phyloP scores from a whole-genome alignment of 2,329 filamentous ascomycete genomes.

The Penicillium freii region DNA sequence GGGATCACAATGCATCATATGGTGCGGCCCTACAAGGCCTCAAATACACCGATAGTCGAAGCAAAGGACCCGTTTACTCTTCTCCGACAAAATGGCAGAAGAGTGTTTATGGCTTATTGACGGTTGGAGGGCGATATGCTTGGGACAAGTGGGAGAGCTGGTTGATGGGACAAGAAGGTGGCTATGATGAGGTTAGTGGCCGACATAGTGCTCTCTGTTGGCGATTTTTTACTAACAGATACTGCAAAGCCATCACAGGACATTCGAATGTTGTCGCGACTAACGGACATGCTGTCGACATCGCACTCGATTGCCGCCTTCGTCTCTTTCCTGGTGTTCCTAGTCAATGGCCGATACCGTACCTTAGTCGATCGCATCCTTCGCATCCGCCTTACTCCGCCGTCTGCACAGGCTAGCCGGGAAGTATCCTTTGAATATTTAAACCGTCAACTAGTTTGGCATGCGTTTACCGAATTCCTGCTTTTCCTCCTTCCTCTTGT shows the following conservation, averaged over 20 bases:
- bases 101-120: slow-evolving; percentile 75
- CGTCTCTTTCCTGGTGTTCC: slow-evolving; percentile 82
- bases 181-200: slow-evolving; percentile 58
- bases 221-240: slow-evolving; percentile 15
- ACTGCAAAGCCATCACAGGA: slow-evolving; percentile 44
- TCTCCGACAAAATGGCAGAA: slow-evolving; percentile 82
- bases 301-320: slow-evolving; percentile 79
- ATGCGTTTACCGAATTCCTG: slow-evolving; percentile 99
- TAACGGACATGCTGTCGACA: slow-evolving; percentile 69
- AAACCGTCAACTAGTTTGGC: slow-evolving; percentile 97
- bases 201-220: neutral
- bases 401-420: slow-evolving; percentile 78
- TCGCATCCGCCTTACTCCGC: slow-evolving; percentile 78
- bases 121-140: slow-evolving; percentile 81
- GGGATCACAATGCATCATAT: slow-evolving; percentile 95
- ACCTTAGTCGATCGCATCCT: slow-evolving; percentile 85
- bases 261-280: slow-evolving; percentile 59
- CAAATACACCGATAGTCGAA: slow-evolving; percentile 80
- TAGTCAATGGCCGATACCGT: slow-evolving; percentile 85
- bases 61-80: slow-evolving; percentile 59
- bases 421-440: slow-evolving; percentile 98
- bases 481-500: slow-evolving; percentile 96
- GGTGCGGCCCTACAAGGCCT: slow-evolving; percentile 90
- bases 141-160: slow-evolving; percentile 93
- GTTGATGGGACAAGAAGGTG: slow-evolving; percentile 73